These are phyloP conservation scores for Wickerhamiella brachini DNA, from an alignment of 805 yeast genomes.

Conservation along the genomic window DNA sequence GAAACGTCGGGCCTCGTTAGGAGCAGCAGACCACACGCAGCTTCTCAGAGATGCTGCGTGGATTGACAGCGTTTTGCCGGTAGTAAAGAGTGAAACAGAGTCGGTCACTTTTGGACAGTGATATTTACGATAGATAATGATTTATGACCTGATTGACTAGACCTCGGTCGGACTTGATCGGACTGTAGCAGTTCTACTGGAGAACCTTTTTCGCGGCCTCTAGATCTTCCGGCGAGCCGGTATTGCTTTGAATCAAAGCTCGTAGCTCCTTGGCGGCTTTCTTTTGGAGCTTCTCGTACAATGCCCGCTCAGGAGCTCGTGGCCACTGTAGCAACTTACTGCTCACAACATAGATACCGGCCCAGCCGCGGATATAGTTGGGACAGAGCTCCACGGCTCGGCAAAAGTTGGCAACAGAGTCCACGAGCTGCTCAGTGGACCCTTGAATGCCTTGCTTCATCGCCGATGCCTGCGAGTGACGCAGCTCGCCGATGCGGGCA, in stretches of 20 bases:
- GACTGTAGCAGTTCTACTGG: too few species aligned
- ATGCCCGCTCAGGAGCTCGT: constrained; percentile 15
- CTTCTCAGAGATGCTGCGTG: constrained; percentile 72
- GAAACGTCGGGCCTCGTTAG: constrained; percentile 30
- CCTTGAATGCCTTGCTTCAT: constrained; percentile 10
- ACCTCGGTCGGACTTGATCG: too few species aligned
- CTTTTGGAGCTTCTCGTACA: constrained; percentile 23
- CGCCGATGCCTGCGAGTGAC: constrained; percentile 14
- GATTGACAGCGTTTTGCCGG: constrained; percentile 32
- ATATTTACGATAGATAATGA: background rate
- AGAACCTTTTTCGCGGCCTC: constrained; percentile 26
- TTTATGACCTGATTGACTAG: too few species aligned
- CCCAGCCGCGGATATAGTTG: constrained; percentile 58
- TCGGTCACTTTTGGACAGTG: background rate
- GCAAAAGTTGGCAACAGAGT: constrained; percentile 34
- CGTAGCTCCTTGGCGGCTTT: constrained; percentile 29
- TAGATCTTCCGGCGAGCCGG: constrained; percentile 25
- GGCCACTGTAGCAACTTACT: constrained; percentile 13
- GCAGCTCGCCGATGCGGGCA: constrained; percentile 47
- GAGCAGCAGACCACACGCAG: constrained; percentile 52
- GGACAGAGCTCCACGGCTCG: constrained; percentile 70
- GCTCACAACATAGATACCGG: constrained; percentile 35
- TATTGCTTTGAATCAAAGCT: constrained; percentile 23
- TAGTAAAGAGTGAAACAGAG: background rate
- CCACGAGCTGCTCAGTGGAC: constrained; percentile 14